Evolutionary conservation across 1,284 basidiomycete species (phyloP).

Genomic region (Trichosporon sp.): DNA sequence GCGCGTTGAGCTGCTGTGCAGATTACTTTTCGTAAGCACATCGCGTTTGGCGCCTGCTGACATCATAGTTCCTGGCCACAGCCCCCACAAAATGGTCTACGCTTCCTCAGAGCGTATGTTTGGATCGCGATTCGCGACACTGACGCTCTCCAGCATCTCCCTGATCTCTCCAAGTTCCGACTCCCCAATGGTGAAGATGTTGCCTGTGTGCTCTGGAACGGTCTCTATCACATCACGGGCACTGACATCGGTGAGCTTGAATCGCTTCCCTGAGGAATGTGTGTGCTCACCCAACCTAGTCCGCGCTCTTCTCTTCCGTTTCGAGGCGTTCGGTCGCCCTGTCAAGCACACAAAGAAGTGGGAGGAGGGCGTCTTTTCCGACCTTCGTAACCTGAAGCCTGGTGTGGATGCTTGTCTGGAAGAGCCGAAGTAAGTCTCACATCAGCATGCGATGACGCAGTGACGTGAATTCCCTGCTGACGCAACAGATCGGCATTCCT

Average conservation of each 20-base stretch:
- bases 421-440: constrained; percentile 68
- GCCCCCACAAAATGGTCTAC: constrained; percentile 51
- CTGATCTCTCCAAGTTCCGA: constrained; percentile 71
- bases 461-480: not conserved
- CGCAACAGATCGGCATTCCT: constrained; percentile 55
- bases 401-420: constrained; percentile 83
- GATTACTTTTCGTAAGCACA: constrained; percentile 44
- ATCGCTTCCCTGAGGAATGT: constrained; percentile 2
- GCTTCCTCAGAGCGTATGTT: constrained; percentile 11
- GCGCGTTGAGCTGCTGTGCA: constrained; percentile 36
- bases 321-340: constrained; percentile 68
- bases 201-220: constrained; percentile 81
- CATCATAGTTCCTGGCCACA: constrained; percentile 65
- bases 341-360: constrained; percentile 44
- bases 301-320: constrained; percentile 77
- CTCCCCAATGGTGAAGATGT: constrained; percentile 80
- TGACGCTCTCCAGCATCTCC: constrained; percentile 50
- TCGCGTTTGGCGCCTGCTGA: not conserved
- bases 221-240: constrained; percentile 83
- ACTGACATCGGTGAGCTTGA: constrained; percentile 54
- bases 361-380: constrained; percentile 87
- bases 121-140: constrained; percentile 7
- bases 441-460: not conserved
- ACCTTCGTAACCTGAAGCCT: constrained; percentile 83
- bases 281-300: constrained; percentile 49